phyloP scores from a whole-genome alignment of 2,329 filamentous ascomycete genomes.

The Aaosphaeria pasadenensis region DNA sequence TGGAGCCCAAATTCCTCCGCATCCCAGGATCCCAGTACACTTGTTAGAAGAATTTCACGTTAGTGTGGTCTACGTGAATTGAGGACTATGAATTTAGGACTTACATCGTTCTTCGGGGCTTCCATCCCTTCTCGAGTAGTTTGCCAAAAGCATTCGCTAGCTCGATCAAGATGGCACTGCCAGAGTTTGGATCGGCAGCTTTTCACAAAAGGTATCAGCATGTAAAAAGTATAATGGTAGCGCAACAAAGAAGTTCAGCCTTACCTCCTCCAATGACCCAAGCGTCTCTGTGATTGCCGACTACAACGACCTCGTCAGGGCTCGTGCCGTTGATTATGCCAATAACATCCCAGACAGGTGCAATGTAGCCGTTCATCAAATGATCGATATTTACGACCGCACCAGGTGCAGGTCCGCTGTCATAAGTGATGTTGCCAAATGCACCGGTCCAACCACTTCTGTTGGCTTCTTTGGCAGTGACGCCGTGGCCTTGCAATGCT shows the following conservation, averaged over 20 bases:
- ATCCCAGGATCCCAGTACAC: slow-evolving; percentile 18
- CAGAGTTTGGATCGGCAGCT: slow-evolving; percentile 48
- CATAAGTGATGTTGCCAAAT: slow-evolving; percentile 29
- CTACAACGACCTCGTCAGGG: slow-evolving; percentile 47
- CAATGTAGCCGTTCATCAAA: slow-evolving; percentile 74
- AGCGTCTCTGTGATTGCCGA: slow-evolving; percentile 50
- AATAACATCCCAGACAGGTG: slow-evolving; percentile 72
- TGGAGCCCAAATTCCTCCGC: slow-evolving; percentile 28
- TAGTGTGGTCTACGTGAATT: background rate
- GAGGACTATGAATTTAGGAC: background rate
- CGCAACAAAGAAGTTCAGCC: no score
- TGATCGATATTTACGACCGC: slow-evolving; percentile 45
- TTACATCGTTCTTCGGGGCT: slow-evolving; percentile 42
- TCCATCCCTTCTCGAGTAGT: slow-evolving; percentile 46
- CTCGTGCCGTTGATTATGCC: slow-evolving; percentile 64
- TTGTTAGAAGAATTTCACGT: slow-evolving; percentile 1
- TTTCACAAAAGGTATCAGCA: no score
- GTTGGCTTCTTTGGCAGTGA: slow-evolving; percentile 26
- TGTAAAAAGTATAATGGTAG: no score
- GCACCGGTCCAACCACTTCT: slow-evolving; percentile 31
- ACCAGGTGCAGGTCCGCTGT: slow-evolving; percentile 51
- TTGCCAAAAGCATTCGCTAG: slow-evolving; percentile 45
- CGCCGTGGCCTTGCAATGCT: slow-evolving; percentile 33
- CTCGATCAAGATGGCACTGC: slow-evolving; percentile 45
- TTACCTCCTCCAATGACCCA: slow-evolving; percentile 45